These are phyloP conservation scores for Bacidia rubella DNA, from an alignment of 495 filamentous ascomycete species.

Conservation along the genomic window DNA sequence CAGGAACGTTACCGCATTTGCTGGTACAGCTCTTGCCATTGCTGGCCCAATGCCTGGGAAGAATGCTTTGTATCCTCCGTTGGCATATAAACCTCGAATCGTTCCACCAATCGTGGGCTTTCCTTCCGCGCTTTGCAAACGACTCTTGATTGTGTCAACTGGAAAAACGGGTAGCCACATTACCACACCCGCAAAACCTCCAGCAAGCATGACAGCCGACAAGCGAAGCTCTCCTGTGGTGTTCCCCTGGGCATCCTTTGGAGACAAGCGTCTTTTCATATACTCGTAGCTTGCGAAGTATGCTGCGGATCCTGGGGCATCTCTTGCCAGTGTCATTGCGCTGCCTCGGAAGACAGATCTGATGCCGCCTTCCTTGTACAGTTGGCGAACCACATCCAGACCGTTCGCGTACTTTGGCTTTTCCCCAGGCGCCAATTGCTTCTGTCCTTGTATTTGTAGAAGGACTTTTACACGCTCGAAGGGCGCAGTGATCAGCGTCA, in stretches of 20 bases:
- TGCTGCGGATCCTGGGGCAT: slow-evolving; percentile 82
- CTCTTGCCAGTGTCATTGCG: slow-evolving; percentile 80
- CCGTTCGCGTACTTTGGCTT: slow-evolving; percentile 88
- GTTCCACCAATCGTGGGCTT: slow-evolving; percentile 71
- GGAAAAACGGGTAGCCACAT: slow-evolving; percentile 99
- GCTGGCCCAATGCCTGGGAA: slow-evolving; percentile 95
- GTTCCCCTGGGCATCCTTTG: slow-evolving; percentile 65
- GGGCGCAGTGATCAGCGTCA: slow-evolving; percentile 94
- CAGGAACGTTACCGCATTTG: slow-evolving; percentile 55
- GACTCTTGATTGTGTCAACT: slow-evolving; percentile 88
- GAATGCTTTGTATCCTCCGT: slow-evolving; percentile 81
- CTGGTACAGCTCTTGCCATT: slow-evolving; percentile 81
- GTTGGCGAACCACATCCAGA: slow-evolving; percentile 83
- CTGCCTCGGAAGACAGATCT: slow-evolving; percentile 84
- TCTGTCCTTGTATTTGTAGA: slow-evolving; percentile 93
- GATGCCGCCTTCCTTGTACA: slow-evolving; percentile 84
- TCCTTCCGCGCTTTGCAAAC: slow-evolving; percentile 84
- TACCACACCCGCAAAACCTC: slow-evolving; percentile 81
- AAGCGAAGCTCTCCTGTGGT: slow-evolving; percentile 51
- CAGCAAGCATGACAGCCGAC: slow-evolving; percentile 70
- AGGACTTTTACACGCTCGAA: slow-evolving; percentile 99
- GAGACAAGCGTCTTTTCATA: slow-evolving; percentile 79
- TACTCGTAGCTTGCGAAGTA: slow-evolving; percentile 98
- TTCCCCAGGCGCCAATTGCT: slow-evolving; percentile 67
- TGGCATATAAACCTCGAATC: slow-evolving; percentile 60